phyloP scores from a whole-genome alignment of 495 filamentous ascomycete species.

The Evernia prunastri region DNA sequence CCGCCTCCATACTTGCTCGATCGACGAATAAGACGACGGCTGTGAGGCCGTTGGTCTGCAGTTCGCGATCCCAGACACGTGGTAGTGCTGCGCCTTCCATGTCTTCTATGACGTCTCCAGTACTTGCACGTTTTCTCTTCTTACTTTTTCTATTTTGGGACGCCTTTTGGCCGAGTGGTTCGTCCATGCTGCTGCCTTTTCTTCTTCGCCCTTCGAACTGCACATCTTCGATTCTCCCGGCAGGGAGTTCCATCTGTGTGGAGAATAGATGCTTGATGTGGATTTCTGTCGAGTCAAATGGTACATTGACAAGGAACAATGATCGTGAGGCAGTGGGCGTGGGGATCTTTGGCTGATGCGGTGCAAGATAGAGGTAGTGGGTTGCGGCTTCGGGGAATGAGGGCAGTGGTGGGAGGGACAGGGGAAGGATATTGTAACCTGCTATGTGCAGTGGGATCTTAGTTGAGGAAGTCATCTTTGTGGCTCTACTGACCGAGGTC shows the following conservation, averaged over 20 bases:
- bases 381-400: constrained; percentile 51
- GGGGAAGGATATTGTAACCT: constrained; percentile 42
- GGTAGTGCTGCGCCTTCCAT: constrained; percentile 53
- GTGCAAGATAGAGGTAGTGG: constrained; percentile 83
- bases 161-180: constrained; percentile 20
- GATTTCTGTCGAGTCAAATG: constrained; percentile 70
- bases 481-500: neutral
- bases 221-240: constrained; percentile 67
- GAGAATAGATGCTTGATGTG: constrained; percentile 72
- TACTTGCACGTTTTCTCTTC: constrained; percentile 58
- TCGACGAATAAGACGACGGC: constrained; percentile 82
- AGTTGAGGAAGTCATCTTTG: constrained; percentile 13
- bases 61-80: constrained; percentile 64
- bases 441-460: constrained; percentile 33
- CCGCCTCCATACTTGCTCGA: constrained; percentile 60
- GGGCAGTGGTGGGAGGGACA: constrained; percentile 57
- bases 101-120: constrained; percentile 34
- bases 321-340: constrained; percentile 64
- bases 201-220: constrained; percentile 55
- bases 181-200: constrained; percentile 21
- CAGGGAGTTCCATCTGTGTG: constrained; percentile 52
- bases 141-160: constrained; percentile 47
- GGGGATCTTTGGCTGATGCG: constrained; percentile 70
- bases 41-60: constrained; percentile 65
- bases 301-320: constrained; percentile 82